Percentiles rank a stretch among this genome's conserved stretches.
These are phyloP conservation scores for Geranomyces variabilis DNA, from an alignment of 192 early-diverging fungal genomes.

Conservation along the genomic window DNA sequence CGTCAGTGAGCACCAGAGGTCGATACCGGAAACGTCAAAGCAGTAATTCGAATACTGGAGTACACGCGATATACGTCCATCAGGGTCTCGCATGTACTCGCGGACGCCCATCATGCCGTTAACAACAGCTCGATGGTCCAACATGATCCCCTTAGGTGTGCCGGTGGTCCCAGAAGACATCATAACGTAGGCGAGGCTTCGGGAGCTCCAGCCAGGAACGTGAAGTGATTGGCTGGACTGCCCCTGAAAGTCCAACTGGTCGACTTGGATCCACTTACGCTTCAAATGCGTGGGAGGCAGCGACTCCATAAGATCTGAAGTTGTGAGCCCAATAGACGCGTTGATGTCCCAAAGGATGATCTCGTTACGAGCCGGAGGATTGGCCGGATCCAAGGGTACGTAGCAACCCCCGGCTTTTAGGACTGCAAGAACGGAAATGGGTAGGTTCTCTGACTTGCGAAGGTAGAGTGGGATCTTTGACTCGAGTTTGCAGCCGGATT, in stretches of 20 bases:
- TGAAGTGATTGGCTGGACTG: neutral
- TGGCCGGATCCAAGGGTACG: conserved; percentile 27
- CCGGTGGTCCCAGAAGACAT: conserved; percentile 50
- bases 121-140: conserved; percentile 15
- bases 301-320: no score
- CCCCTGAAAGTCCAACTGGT: no score
- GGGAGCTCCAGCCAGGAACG: no score
- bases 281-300: conserved; percentile 1
- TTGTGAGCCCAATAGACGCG: no score
- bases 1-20: neutral
- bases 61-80: neutral
- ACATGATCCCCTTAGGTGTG: conserved; percentile 43
- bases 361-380: no score
- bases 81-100: neutral
- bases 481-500: no score
- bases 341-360: no score
- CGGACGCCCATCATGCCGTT: neutral
- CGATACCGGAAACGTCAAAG: conserved; percentile 16
- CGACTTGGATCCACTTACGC: no score
- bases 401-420: conserved; percentile 42
- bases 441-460: conserved; percentile 33
- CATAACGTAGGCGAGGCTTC: conserved; percentile 44
- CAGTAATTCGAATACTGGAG: neutral
- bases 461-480: conserved; percentile 27
- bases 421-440: conserved; percentile 28